Base-by-base conservation (phyloP, 2,329 filamentous ascomycete genomes). In the Colletotrichum lini region DNA sequence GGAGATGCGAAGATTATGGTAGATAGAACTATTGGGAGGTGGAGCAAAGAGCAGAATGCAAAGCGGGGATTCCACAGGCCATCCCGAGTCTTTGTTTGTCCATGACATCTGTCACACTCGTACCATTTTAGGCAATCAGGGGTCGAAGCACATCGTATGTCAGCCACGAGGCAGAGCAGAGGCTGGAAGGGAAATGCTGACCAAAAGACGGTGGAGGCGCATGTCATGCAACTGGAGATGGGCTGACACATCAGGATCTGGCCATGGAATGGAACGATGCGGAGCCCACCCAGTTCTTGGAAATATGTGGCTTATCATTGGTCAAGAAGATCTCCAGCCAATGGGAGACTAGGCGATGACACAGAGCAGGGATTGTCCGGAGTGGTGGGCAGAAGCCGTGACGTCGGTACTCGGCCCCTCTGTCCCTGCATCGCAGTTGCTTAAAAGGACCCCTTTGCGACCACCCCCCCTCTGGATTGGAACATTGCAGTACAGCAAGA, bases 361-460 rank as follows among this genome's bases (percentile, higher is more conserved):
- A 58, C 35, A 26, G 30, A 12, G 42, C 68, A 68, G 52, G 65
- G 65, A 54, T 35, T 18, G 35, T 42, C 58, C 6, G 52, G 38
- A 26, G n/a, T 35, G 65, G n/a, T 23, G 47, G 38, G 21, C 58
- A 68, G 52, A 58, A 49, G 63, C 68, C 65, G 65, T 71, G 68
- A 71, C 68, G 68, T 71, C 58, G 65, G 68, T 62, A 63, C 35
- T 61, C 47, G 65, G 65, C 65, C 65, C 44, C 68, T 71, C 65
- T 40, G 60, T 68, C 53, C 65, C 68, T 71, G 68, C 57, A 64
- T 67, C 18, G 53, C 8, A 64, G 35, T 54, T 69, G 58, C 69
- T 72, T 72, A 71, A 59, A 69, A 72, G 42, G 65, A 60, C 52
- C 65, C 58, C 42, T 69, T n/a, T 53, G 58, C 59, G 38, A 30